phyloP scores from a whole-genome alignment of 2,329 filamentous ascomycete genomes.

The Sclerotinia sclerotiorum region DNA sequence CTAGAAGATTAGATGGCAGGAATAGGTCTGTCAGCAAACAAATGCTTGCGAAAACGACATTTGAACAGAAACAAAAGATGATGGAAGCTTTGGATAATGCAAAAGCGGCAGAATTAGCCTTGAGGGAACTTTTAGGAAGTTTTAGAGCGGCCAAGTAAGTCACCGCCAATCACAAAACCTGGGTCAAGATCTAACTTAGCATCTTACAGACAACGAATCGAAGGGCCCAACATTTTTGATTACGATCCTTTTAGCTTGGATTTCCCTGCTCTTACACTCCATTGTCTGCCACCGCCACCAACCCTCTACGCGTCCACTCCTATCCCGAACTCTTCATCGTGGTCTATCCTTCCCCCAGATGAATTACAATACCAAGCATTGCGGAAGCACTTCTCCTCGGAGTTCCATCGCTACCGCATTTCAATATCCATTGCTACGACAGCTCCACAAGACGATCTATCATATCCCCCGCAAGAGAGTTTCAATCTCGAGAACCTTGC shows the following conservation, averaged over 20 bases:
- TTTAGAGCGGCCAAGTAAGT: slow-evolving; percentile 79
- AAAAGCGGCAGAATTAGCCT: slow-evolving; percentile 77
- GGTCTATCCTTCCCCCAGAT: slow-evolving; percentile 75
- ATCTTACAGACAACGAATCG: slow-evolving; percentile 51
- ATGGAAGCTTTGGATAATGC: slow-evolving; percentile 76
- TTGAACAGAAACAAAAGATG: slow-evolving; percentile 63
- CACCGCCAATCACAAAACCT: not conserved
- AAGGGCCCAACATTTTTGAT: slow-evolving; percentile 63
- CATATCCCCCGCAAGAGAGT: slow-evolving; percentile 45
- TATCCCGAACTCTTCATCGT: slow-evolving; percentile 74
- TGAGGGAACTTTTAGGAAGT: slow-evolving; percentile 79
- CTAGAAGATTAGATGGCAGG: slow-evolving; percentile 40
- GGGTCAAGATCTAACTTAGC: not conserved
- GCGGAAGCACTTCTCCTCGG: slow-evolving; percentile 62
- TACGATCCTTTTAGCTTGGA: slow-evolving; percentile 84
- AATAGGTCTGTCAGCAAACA: slow-evolving; percentile 50
- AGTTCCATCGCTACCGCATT: slow-evolving; percentile 66
- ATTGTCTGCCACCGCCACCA: slow-evolving; percentile 75
- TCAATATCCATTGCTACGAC: slow-evolving; percentile 53
- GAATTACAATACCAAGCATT: slow-evolving; percentile 73
- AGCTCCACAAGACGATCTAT: slow-evolving; percentile 50
- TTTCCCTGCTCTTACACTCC: slow-evolving; percentile 81
- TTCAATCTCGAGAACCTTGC: slow-evolving; percentile 40
- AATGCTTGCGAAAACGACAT: slow-evolving; percentile 51
- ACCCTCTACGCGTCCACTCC: slow-evolving; percentile 77